Conservation (phyloP, 495 filamentous ascomycete genomes). For the Cladorrhinum samala region DNA sequence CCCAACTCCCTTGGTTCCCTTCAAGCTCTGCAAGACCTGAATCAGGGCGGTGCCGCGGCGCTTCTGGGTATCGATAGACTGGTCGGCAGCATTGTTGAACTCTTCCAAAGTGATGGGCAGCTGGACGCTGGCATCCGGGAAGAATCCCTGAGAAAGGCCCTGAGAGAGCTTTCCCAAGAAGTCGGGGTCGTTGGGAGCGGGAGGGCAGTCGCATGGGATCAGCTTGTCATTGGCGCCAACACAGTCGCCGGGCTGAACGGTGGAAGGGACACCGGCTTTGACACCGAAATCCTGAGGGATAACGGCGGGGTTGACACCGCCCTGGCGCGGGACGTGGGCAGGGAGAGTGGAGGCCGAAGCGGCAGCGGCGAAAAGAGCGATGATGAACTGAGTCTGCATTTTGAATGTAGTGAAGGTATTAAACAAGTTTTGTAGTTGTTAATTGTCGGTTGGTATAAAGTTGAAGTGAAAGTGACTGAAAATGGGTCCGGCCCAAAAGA, state of each 20-base stretch:
- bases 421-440: no score
- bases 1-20: constrained; percentile 16
- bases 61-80: constrained; percentile 8
- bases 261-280: constrained; percentile 5
- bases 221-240: constrained; percentile 13
- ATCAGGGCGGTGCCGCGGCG: constrained; percentile 21
- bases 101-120: constrained; percentile 15
- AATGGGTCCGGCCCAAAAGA: constrained; percentile 8
- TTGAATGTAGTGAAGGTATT: not conserved
- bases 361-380: constrained; percentile 9
- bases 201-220: constrained; percentile 24
- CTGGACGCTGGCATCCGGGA: constrained; percentile 17
- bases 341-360: constrained; percentile 1
- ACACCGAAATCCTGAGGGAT: constrained; percentile 17
- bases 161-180: constrained; percentile 17
- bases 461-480: not conserved
- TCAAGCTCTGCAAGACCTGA: constrained; percentile 24
- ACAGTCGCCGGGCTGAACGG: constrained; percentile 8
- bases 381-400: constrained; percentile 7
- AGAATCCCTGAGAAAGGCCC: constrained; percentile 22
- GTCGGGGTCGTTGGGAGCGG: constrained; percentile 12
- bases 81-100: constrained; percentile 20
- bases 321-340: constrained; percentile 7
- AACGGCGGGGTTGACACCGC: constrained; percentile 14
- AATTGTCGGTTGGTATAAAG: not conserved